Base-by-base conservation (phyloP, 306 rosid species). In the Rosa persica region DNA sequence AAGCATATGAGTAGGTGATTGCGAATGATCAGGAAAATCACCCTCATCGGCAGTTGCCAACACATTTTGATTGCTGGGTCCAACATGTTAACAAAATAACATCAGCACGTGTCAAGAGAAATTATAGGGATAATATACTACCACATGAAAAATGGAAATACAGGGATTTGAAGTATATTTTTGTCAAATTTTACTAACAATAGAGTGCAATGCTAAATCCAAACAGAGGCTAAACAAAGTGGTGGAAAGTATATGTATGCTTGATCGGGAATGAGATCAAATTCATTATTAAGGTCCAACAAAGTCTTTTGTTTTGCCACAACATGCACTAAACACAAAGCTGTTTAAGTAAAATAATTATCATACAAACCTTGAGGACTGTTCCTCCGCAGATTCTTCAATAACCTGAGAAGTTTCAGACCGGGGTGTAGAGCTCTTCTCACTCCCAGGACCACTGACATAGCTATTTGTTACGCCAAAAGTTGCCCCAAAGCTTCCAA, bases 401-500 rank as follows among this genome's bases (percentile, higher is more conserved):
- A 80, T 47, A 81, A 73, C 87, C 89, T 86, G 90, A 48, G 96
- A 93, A 62, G 87, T 83, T 84, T 90, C 98, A 42, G 97, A 91
- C 47, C 52, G 76, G 66, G 92, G 86, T n/a, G 97, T 78, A 20
- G 91, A 90, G 81, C 90, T 86, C 90, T 82, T 88, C 67, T 91
- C 94, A 61, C 90, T 89, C 76, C 85, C 93, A 52, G 85, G 89
- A 75, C 80, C 82, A 70, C 85, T 83, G 52, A 81, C 84, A 82
- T 66, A 74, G 85, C 73, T 78, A 36, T 89, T 78, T 74, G 82
- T 67, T 65, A 86, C 83, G 23, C 92, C 99, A 81, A 91, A 95
- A 74, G 87, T 79, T 73, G 79, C 70, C 67, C 92, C 98, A 90
- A 96, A 91, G 88, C 98, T 96, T 85, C 98, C 99, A 88, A 93